Evolutionary conservation across 208 protist genomes (phyloP).

Genomic region (Acanthamoeba royreba): DNA sequence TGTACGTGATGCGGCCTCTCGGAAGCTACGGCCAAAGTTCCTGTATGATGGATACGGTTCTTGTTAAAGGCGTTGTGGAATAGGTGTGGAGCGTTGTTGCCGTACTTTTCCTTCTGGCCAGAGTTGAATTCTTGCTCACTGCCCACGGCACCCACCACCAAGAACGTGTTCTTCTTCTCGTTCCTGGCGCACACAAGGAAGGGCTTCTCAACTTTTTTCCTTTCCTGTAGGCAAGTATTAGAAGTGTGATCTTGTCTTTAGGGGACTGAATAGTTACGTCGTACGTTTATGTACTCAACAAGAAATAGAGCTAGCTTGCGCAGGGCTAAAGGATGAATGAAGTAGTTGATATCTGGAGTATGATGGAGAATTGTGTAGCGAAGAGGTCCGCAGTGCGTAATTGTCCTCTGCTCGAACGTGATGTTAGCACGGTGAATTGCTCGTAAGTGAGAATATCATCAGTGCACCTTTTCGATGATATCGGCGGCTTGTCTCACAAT

Average conservation of each 20-base stretch:
- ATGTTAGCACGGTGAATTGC: no score
- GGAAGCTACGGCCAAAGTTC: conserved; percentile 43
- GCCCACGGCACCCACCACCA: conserved; percentile 29
- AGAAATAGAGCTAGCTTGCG: conserved; percentile 8
- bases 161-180: conserved; percentile 30
- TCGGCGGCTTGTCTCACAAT: conserved; percentile 51
- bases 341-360: conserved; percentile 27
- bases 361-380: conserved; percentile 7
- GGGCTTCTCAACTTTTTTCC: conserved; percentile 15
- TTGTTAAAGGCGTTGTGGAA: no score
- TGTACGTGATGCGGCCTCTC: conserved; percentile 13
- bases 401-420: not conserved
- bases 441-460: no score
- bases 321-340: conserved; percentile 9
- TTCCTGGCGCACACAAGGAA: conserved; percentile 39
- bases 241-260: no score
- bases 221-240: no score
- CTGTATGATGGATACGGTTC: not conserved
- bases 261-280: no score
- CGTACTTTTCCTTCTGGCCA: not conserved
- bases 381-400: not conserved
- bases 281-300: conserved; percentile 40
- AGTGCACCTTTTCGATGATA: not conserved
- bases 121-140: conserved; percentile 48
- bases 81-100: not conserved